Percentiles rank a stretch among this genome's conserved stretches.
Evolutionary conservation across 345 rosid genomes (phyloP).

Genomic region (Pistacia atlantica): DNA sequence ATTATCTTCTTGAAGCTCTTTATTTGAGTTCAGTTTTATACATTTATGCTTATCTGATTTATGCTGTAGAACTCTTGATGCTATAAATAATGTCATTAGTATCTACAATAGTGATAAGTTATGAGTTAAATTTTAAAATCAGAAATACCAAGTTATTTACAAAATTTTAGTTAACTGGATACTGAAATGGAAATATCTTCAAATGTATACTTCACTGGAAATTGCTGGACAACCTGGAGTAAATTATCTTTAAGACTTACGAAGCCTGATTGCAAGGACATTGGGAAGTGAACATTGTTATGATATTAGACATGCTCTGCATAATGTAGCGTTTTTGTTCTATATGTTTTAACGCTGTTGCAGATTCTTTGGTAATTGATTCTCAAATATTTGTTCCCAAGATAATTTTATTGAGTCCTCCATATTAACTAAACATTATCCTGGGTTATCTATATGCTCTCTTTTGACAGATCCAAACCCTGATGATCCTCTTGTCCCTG

Average conservation of each 20-base stretch:
- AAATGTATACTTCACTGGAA: background rate
- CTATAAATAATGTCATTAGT: background rate
- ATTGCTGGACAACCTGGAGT: background rate
- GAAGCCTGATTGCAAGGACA: background rate
- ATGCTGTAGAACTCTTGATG: background rate
- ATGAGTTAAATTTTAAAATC: background rate
- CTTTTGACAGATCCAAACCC: conserved; percentile 20
- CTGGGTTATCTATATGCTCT: conserved; percentile 16
- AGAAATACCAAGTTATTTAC: background rate
- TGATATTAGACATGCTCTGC: background rate
- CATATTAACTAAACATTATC: background rate
- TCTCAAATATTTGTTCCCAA: background rate
- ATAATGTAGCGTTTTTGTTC: background rate
- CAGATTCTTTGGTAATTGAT: background rate
- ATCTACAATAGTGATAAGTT: background rate
- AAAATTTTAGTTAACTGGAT: background rate
- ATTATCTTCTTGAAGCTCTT: background rate
- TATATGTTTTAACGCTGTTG: background rate
- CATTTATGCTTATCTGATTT: background rate
- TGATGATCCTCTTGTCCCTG: conserved; percentile 21
- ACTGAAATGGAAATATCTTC: background rate
- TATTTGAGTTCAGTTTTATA: background rate
- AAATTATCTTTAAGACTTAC: background rate
- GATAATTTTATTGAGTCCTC: background rate
- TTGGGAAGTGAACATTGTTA: background rate